A percentile compares a stretch with the other conserved stretches of the same genome.
Conservation (phyloP, 768 basidiomycete species). For the Serendipita sp. region DNA sequence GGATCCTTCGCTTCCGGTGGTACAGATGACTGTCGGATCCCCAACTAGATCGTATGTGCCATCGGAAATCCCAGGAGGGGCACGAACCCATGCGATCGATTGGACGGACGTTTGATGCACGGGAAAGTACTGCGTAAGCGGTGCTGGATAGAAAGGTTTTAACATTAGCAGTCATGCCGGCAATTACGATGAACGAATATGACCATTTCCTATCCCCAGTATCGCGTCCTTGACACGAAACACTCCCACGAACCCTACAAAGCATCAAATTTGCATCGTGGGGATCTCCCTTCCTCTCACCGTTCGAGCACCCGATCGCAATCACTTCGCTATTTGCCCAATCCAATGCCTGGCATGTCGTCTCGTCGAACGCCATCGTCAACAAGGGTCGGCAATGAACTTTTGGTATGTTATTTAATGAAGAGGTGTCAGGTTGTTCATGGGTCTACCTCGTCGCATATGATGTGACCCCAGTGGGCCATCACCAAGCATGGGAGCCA, state of each 20-base stretch:
- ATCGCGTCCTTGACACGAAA: slow-evolving; percentile 20
- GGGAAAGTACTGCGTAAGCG: slow-evolving; percentile 53
- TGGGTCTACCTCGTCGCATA: slow-evolving; percentile 19
- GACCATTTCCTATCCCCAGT: slow-evolving; percentile 33
- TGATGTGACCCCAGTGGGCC: neutral
- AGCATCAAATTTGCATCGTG: neutral
- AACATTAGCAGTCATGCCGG: slow-evolving; percentile 14
- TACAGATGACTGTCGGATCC: slow-evolving; percentile 59
- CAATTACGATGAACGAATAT: slow-evolving; percentile 24
- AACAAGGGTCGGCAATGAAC: slow-evolving; percentile 39
- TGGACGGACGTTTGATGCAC: slow-evolving; percentile 72
- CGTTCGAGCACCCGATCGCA: slow-evolving; percentile 73
- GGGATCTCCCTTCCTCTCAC: slow-evolving; percentile 24
- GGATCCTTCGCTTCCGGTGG: slow-evolving; percentile 68
- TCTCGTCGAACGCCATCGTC: slow-evolving; percentile 58
- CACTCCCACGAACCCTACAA: slow-evolving; percentile 22
- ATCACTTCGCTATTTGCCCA: slow-evolving; percentile 79
- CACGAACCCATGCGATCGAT: slow-evolving; percentile 55
- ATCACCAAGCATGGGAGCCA: neutral
- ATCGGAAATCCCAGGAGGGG: slow-evolving; percentile 36
- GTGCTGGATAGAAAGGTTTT: slow-evolving; percentile 24
- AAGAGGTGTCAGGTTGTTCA: slow-evolving; percentile 35
- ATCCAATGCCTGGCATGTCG: slow-evolving; percentile 65
- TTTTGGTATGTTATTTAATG: neutral
- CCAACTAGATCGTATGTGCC: slow-evolving; percentile 31